These are phyloP conservation scores for Flaveria trinervia DNA, from an alignment of 129 eudicot species.

Conservation along the genomic window DNA sequence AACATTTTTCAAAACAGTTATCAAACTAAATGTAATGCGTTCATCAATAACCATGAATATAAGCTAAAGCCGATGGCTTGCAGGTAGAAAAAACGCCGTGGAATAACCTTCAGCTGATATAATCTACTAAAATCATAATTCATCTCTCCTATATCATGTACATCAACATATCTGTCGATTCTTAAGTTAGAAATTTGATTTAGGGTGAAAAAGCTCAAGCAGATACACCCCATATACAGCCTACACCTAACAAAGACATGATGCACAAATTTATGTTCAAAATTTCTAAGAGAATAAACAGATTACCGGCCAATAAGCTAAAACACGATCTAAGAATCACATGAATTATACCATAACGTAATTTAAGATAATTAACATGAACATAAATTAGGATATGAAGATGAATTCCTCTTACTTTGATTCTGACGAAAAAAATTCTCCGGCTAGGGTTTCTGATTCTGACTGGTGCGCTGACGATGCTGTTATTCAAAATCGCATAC, in stretches of 20 bases:
- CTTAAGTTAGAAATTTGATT: neutral
- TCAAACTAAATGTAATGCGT: neutral
- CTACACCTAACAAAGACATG: constrained; percentile 1
- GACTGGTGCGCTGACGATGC: neutral
- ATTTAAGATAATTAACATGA: neutral
- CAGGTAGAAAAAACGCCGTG: neutral
- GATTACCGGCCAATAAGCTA: neutral
- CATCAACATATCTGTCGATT: neutral
- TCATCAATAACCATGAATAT: neutral
- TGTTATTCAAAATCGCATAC: constrained; percentile 7
- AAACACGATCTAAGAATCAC: neutral
- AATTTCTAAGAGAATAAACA: neutral
- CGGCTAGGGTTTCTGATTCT: constrained; percentile 24
- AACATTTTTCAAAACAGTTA: neutral
- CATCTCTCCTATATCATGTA: neutral
- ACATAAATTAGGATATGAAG: neutral
- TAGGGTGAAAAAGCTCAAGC: neutral
- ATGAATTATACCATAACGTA: neutral
- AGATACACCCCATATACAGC: constrained; percentile 3
- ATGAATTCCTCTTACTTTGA: constrained; percentile 1
- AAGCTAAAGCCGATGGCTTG: neutral
- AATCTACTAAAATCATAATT: neutral
- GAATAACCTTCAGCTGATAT: neutral
- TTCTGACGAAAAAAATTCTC: neutral
- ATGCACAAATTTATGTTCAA: neutral